These are phyloP conservation scores for Corymbia maculata DNA, from an alignment of 345 rosid species.

Conservation along the genomic window DNA sequence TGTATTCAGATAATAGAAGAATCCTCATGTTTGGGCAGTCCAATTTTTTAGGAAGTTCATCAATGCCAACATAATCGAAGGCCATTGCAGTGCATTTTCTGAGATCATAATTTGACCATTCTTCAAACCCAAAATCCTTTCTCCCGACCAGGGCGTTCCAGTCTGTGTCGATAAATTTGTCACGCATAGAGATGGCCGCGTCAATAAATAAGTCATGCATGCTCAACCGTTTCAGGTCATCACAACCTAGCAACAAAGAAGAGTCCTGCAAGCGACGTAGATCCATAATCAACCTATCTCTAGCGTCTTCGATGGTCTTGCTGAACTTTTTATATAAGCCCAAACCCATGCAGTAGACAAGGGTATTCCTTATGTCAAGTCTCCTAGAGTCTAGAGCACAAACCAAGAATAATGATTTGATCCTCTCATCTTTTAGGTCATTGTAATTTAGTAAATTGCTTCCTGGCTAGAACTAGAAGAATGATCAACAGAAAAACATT, in stretches of 20 bases:
- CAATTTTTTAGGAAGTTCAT: background rate
- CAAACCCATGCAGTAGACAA: background rate
- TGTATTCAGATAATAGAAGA: accelerated
- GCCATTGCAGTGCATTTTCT: background rate
- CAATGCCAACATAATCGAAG: background rate
- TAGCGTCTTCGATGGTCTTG: background rate
- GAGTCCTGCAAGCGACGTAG: accelerated
- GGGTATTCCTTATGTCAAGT: accelerated
- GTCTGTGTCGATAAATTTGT: background rate
- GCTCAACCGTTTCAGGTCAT: no score
- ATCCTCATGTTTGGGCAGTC: background rate
- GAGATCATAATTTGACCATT: background rate
- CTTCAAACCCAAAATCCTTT: background rate
- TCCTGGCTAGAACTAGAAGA: background rate
- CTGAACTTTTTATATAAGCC: background rate
- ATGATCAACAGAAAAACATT: background rate
- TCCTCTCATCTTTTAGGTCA: background rate
- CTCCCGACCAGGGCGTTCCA: background rate
- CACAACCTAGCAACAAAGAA: no score
- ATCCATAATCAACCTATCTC: background rate
- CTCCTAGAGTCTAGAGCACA: accelerated
- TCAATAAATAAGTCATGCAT: no score
- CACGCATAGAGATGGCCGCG: background rate
- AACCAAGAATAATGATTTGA: background rate
- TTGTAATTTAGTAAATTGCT: background rate